Evolutionary conservation across 441 rosid genomes (phyloP), one percentile per base, ranked within the genome.

Genomic region (Eutrema salsugineum): DNA sequence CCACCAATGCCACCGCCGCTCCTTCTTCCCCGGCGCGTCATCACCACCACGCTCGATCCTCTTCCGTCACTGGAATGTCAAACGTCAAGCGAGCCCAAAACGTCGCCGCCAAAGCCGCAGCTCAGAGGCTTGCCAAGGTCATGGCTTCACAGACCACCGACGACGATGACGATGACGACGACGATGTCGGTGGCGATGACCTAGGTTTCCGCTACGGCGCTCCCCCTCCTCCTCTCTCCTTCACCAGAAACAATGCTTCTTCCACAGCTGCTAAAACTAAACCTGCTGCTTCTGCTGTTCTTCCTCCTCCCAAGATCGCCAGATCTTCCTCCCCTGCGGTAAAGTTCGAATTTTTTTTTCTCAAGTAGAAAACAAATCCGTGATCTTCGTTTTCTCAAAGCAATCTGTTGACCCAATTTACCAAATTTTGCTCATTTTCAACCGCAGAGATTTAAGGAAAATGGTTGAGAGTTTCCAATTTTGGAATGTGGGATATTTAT

Each of bases 271-370:
- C 47, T 16, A 54, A 70, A 61, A 47, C 80, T 15, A 66, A 43
- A 44, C 69, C 70, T 69, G n/a, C 11, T 46, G 64, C 72, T 68
- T 38, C 61, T 77, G 43, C 46, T 75, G 73, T 72, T 53, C 76
- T 55, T 51, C 71, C 70, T 28, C 60, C 85, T 27, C 63, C 79
- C 11, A 87, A 83, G 77, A 82, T 81, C 61, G 71, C 79, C 46
- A 89, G 91, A 89, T 89, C 94, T 78, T 87, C 87, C 53, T 87
- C 94, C 32, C 91, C 91, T 42, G 85, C 86, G 88, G 94, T 87
- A 83, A 77, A 58, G 16, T 67, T 44, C 14, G 4, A 11, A 1
- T 48, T 33, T 16, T 59, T 11, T 16, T 12, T 40, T 14, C 63
- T 56, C 74, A 5, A 22, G 28, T 68, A 27, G 22, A 22, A 2